phyloP scores from a whole-genome alignment of 2,329 filamentous ascomycete genomes.

The Calycina herbarum region DNA sequence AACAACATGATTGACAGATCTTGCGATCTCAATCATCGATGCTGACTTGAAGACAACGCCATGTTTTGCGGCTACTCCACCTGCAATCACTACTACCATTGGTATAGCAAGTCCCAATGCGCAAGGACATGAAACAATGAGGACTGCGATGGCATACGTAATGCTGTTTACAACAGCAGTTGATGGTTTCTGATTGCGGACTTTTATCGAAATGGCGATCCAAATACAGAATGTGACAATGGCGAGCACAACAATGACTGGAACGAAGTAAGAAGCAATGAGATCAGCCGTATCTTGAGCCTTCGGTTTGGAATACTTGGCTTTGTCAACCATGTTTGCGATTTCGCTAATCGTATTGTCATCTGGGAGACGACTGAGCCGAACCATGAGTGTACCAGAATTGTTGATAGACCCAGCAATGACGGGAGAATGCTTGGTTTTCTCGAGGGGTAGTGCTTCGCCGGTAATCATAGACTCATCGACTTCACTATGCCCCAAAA shows the following conservation, averaged over 20 bases:
- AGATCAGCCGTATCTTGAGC: conserved; percentile 68
- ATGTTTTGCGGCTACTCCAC: conserved; percentile 61
- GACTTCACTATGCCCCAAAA: conserved; percentile 63
- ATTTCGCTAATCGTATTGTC: conserved; percentile 74
- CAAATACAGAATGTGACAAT: conserved; percentile 62
- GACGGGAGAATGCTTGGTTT: conserved; percentile 52
- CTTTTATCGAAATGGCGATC: conserved; percentile 57
- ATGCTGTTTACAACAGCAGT: conserved; percentile 60
- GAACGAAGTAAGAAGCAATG: conserved; percentile 69
- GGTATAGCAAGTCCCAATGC: conserved; percentile 71
- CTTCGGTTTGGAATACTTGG: conserved; percentile 66
- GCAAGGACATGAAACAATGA: conserved; percentile 74
- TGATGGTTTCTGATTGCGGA: conserved; percentile 44
- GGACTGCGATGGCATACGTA: conserved; percentile 69
- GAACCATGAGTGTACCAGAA: conserved; percentile 58
- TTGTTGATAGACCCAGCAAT: conserved; percentile 72
- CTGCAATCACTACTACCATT: conserved; percentile 74
- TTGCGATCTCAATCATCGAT: conserved; percentile 60
- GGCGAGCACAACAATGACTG: conserved; percentile 59
- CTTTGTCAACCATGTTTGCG: conserved; percentile 69
- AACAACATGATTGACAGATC: conserved; percentile 64
- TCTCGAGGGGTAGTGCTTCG: conserved; percentile 62
- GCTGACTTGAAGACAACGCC: conserved; percentile 72
- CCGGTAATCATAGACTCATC: conserved; percentile 81
- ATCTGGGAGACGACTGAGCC: conserved; percentile 59